Conservation (phyloP, 2,329 filamentous ascomycete genomes). For the Cryphonectria japonica region DNA sequence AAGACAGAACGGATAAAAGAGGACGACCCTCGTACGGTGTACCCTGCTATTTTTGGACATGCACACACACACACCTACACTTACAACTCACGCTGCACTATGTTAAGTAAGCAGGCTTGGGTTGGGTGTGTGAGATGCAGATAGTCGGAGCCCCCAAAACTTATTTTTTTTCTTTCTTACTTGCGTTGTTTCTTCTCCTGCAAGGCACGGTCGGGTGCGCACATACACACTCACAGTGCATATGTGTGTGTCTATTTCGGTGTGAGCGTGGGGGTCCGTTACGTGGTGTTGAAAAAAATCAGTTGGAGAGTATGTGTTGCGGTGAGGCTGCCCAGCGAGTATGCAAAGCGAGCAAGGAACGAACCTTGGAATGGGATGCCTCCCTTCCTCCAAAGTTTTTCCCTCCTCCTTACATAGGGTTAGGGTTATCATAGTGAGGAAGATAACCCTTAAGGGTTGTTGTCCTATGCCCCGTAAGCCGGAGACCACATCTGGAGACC, state of each 20-base stretch:
- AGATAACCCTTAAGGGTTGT: no score
- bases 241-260: background rate
- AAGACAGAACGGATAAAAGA: no score
- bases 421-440: background rate
- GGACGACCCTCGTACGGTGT: background rate
- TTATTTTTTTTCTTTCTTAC: background rate
- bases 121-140: background rate
- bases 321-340: background rate
- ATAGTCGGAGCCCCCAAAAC: background rate
- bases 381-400: no score
- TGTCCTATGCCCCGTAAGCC: background rate
- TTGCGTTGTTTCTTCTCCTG: background rate
- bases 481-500: constrained; percentile 14
- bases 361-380: background rate
- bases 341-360: background rate
- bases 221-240: background rate
- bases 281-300: background rate
- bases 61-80: background rate
- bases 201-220: background rate
- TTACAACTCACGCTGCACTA: background rate
- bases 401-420: background rate
- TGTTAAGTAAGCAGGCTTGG: background rate
- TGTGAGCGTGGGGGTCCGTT: background rate
- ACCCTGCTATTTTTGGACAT: background rate
- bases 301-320: background rate